phyloP scores from a whole-genome alignment of 768 basidiomycete species.

The Macrolepiota albuminosa region DNA sequence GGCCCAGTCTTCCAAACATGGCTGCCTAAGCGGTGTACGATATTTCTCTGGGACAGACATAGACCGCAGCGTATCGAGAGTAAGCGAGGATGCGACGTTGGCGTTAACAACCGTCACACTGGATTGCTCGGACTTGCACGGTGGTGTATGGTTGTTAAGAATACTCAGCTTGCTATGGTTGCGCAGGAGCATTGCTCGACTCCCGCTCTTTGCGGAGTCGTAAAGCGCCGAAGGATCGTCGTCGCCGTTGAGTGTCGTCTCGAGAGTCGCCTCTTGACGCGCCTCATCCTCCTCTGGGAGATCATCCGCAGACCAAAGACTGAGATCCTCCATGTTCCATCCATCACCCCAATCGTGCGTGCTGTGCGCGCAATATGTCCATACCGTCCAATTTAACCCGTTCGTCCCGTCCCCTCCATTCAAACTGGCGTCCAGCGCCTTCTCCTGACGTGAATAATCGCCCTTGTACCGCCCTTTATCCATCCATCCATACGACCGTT shows the following conservation, averaged over 20 bases:
- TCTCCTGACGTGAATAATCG: constrained; percentile 74
- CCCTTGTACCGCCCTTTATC: constrained; percentile 64
- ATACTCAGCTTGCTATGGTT: constrained; percentile 17
- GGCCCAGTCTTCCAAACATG: constrained; percentile 27
- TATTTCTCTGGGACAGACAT: constrained; percentile 2
- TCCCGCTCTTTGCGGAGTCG: constrained; percentile 24
- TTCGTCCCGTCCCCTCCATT: constrained; percentile 77
- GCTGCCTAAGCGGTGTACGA: background rate
- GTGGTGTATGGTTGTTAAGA: background rate
- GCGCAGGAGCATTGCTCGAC: constrained; percentile 34
- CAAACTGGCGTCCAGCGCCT: constrained; percentile 81
- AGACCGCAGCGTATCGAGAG: constrained; percentile 18
- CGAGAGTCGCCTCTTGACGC: constrained; percentile 10
- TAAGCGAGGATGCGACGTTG: constrained; percentile 21
- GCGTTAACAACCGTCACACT: constrained; percentile 15
- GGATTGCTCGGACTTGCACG: constrained; percentile 4
- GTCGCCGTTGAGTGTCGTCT: constrained; percentile 11
- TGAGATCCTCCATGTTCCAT: constrained; percentile 96
- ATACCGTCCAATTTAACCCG: constrained; percentile 74
- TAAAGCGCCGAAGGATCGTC: constrained; percentile 11
- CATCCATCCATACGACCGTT: constrained; percentile 77
- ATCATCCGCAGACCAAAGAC: constrained; percentile 82
- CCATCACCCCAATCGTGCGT: constrained; percentile 89
- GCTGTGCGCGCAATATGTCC: constrained; percentile 86
- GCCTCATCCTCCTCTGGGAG: constrained; percentile 24